Percentiles rank a stretch among this genome's conserved stretches.
Conservation (phyloP, 2,329 filamentous ascomycete species). For the Colletotrichum neosansevieriae region DNA sequence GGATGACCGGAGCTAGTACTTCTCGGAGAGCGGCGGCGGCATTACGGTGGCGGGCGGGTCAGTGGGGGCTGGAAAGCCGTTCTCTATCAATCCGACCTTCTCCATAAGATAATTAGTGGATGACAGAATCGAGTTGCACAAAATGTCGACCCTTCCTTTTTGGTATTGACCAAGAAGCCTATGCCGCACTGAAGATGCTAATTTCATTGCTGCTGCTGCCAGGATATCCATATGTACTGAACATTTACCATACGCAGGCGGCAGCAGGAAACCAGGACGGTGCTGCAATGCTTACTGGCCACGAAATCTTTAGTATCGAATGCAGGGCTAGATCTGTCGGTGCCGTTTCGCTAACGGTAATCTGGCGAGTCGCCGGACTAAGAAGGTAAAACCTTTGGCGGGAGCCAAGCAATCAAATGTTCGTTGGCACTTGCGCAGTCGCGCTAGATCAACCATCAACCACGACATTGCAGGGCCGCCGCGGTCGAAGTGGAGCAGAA, state of each 20-base stretch:
- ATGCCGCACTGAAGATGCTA: conserved; percentile 16
- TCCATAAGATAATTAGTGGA: background rate
- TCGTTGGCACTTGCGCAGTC: background rate
- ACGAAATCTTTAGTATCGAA: conserved; percentile 20
- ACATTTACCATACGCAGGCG: background rate
- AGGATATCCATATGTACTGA: background rate
- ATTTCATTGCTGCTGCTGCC: background rate
- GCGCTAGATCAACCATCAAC: conserved; percentile 4
- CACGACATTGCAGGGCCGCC: conserved; percentile 19
- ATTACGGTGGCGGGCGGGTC: conserved; percentile 12
- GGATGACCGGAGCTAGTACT: conserved; percentile 32
- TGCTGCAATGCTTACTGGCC: background rate
- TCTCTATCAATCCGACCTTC: background rate
- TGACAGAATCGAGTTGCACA: conserved; percentile 24
- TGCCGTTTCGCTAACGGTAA: conserved; percentile 14
- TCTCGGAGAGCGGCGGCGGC: background rate
- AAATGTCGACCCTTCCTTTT: background rate
- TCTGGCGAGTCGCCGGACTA: background rate
- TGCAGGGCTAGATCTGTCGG: conserved; percentile 17
- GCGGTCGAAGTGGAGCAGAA: conserved; percentile 14
- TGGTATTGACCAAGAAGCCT: background rate
- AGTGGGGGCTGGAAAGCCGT: conserved; percentile 29
- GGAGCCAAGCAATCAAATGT: conserved; percentile 24
- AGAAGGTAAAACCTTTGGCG: conserved; percentile 4
- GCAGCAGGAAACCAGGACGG: no score